These are phyloP conservation scores for Zygoascus flipseniorum DNA, from an alignment of 805 yeast genomes.

Conservation along the genomic window DNA sequence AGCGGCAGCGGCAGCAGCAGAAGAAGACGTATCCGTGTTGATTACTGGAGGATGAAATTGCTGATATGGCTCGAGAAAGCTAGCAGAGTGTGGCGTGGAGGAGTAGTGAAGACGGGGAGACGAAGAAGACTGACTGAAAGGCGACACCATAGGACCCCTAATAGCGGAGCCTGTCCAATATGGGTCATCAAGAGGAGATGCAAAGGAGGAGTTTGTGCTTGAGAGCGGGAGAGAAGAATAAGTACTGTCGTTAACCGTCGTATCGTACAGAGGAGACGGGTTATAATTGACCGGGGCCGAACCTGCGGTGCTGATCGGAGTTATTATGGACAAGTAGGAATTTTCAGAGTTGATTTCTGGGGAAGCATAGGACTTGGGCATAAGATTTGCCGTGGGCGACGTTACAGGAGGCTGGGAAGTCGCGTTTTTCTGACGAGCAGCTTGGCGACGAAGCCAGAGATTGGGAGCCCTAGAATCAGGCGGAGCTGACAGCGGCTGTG, in stretches of 20 bases:
- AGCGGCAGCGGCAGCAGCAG: not conserved
- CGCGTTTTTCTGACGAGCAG: slow-evolving; percentile 7
- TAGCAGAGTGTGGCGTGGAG: not conserved
- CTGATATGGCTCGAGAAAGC: not conserved
- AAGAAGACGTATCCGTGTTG: not conserved
- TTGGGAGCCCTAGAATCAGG: not conserved
- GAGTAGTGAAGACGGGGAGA: not conserved
- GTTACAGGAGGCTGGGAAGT: not conserved
- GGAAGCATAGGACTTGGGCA: not conserved
- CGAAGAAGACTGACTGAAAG: not conserved
- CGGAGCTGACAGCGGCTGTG: not conserved
- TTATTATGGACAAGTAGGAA: not conserved
- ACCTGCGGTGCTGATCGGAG: not conserved
- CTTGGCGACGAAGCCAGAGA: slow-evolving; percentile 16
- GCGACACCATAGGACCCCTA: not conserved
- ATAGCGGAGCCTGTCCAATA: not conserved
- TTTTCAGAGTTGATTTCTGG: not conserved
- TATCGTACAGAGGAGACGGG: not conserved
- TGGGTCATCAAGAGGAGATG: not conserved
- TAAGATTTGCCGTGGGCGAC: not conserved
- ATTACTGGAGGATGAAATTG: not conserved
- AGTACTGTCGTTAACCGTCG: not conserved
- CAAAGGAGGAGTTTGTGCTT: not conserved
- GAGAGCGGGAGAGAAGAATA: not conserved
- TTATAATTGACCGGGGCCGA: not conserved